Conservation (phyloP, 805 yeast species). For the Schwanniomyces vanrijiae region DNA sequence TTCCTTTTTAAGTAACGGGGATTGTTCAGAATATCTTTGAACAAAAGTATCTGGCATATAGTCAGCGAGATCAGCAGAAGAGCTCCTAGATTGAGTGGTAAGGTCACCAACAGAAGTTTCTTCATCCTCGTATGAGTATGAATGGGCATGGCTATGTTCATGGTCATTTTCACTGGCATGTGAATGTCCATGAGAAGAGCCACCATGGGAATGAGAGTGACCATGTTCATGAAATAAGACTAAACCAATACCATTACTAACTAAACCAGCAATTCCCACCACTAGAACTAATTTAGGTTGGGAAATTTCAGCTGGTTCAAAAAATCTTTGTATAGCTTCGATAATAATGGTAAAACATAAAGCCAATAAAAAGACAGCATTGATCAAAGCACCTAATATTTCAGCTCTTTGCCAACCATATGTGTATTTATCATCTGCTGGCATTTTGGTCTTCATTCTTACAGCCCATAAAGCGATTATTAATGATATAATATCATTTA, state of each 20-base stretch:
- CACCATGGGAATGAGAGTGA: conserved; percentile 53
- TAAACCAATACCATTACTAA: conserved; percentile 81
- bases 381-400: conserved; percentile 89
- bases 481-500: conserved; percentile 88
- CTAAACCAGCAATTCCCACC: conserved; percentile 82
- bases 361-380: conserved; percentile 90
- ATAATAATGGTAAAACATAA: conserved; percentile 87
- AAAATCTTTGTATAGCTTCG: conserved; percentile 88
- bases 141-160: not conserved
- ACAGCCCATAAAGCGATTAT: conserved; percentile 97
- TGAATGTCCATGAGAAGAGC: conserved; percentile 43
- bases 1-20: conserved; percentile 27
- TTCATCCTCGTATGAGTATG: not conserved
- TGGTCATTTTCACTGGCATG: conserved; percentile 27
- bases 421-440: conserved; percentile 86
- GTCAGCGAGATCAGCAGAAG: conserved; percentile 31
- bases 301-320: conserved; percentile 74
- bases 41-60: conserved; percentile 50
- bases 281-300: conserved; percentile 80
- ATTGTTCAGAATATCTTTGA: conserved; percentile 37
- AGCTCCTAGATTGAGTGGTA: conserved; percentile 1
- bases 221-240: conserved; percentile 81
- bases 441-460: conserved; percentile 74
- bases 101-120: not conserved
- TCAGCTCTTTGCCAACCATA: conserved; percentile 99